Evolutionary conservation across 805 yeast genomes (phyloP), one percentile per base, ranked within the genome.

Genomic region (Alloascoidea africana): DNA sequence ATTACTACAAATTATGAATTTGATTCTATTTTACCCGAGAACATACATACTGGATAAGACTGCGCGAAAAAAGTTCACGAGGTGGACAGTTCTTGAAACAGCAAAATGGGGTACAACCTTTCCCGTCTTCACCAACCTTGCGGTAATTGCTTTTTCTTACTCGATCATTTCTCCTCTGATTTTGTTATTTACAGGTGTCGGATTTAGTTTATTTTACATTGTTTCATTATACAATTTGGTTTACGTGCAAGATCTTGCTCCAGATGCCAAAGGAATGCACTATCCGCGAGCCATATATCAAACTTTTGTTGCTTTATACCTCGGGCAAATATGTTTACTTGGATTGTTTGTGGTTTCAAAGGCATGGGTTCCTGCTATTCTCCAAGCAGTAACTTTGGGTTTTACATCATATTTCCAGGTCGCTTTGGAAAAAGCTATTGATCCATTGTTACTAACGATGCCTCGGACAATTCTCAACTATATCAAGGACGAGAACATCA

Each of bases 351-450:
- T 73, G 14, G 93, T 89, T 39, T 86, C 93, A 43, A 84, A 84
- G 64, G 81, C 93, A 32, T 89, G 96, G 96, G 97, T 96, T 34
- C 94, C 96, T 27, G 67, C 86, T 44, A 82, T 77, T 3, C 58
- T 89, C 38, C 83, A 81, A 54, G 76, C 73, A 1, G 64, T 87
- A 37, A 63, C 79, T 33, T 48, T 84, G 8, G 70, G 67, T 5
- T 56, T 67, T 45, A 84, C 96, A 0, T 68, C 69, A 3, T 78
- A 83, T 51, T 65, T 71, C 41, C 96, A 89, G 49, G 14, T 72
- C 18, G 68, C 73, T 44, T 55, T 89, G 52, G 70, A 66, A 43
- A 43, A 51, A 5, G 84, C 96, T 0, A 83, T 85, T 52, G 77
- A 68, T 40, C 64, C 68, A 8, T 62, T 86, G 52, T 50, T 78